Evolutionary conservation across 2,329 filamentous ascomycete species (phyloP).

Genomic region (Neonectria ditissima): DNA sequence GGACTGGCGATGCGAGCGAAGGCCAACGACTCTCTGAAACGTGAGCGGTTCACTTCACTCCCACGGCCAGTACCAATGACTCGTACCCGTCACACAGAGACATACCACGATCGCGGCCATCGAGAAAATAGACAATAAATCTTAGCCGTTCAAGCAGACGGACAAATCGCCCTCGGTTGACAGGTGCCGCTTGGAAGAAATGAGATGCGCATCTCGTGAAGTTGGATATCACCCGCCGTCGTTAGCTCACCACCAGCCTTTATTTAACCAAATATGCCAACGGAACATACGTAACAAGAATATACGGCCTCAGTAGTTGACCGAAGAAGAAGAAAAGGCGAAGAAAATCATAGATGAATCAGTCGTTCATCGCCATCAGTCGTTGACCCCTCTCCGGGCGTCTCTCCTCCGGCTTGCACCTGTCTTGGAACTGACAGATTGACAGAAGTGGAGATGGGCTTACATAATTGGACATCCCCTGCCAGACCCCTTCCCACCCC

Average conservation of each 20-base stretch:
- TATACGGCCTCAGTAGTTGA: background rate
- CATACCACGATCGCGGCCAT: background rate
- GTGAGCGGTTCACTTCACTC: background rate
- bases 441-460: constrained; percentile 11
- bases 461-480: constrained; percentile 14
- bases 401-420: background rate
- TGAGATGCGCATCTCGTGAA: background rate
- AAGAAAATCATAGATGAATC: background rate
- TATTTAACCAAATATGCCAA: background rate
- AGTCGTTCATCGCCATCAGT: background rate
- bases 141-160: background rate
- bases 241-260: background rate
- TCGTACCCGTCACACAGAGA: background rate
- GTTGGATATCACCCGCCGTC: background rate
- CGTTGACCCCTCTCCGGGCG: too few relatives aligned
- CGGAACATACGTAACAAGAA: background rate
- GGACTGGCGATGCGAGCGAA: constrained; percentile 3
- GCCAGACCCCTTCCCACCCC: background rate
- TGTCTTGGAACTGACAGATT: constrained; percentile 4
- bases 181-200: background rate
- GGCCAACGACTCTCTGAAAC: constrained; percentile 21
- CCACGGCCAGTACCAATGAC: background rate
- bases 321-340: background rate
- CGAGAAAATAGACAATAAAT: background rate
- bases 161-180: background rate